Conservation (phyloP, 306 rosid genomes). For the Begonia loranthoides region DNA sequence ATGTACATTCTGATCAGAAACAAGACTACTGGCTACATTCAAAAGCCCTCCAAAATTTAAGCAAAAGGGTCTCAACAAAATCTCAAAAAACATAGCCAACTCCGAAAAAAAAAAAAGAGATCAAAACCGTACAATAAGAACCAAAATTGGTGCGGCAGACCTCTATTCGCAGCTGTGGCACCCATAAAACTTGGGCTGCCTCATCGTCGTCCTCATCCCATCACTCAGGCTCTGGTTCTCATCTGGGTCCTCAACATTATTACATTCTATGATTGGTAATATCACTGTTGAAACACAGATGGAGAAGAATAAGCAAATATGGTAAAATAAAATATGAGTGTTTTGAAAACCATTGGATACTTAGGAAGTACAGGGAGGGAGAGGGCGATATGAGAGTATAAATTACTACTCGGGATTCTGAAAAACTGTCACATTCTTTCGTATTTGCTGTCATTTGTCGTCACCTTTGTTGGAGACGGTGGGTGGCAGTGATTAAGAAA, state of each 20-base stretch:
- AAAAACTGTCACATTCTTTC: neutral
- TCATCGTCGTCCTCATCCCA: conserved; percentile 32
- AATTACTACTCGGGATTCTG: neutral
- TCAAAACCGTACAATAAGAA: conserved; percentile 22
- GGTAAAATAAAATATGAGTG: no score
- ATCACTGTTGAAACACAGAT: conserved; percentile 15
- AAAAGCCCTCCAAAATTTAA: conserved; percentile 5
- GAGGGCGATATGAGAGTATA: neutral
- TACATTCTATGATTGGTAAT: conserved; percentile 17
- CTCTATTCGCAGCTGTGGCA: conserved; percentile 20
- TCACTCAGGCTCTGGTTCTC: conserved; percentile 16
- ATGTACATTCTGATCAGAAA: no score
- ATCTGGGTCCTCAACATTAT: neutral
- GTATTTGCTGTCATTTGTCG: no score
- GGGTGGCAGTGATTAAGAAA: neutral
- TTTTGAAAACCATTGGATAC: no score
- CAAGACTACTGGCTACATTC: no score
- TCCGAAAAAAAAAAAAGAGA: conserved; percentile 12
- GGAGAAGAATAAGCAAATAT: no score
- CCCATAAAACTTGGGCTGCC: conserved; percentile 20
- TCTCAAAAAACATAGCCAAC: conserved; percentile 12
- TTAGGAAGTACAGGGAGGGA: no score
- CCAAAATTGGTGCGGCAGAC: conserved; percentile 21
- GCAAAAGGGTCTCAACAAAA: conserved; percentile 22
- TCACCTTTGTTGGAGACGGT: no score